Base-by-base conservation (phyloP, 306 rosid genomes). In the Quercus engelmannii region DNA sequence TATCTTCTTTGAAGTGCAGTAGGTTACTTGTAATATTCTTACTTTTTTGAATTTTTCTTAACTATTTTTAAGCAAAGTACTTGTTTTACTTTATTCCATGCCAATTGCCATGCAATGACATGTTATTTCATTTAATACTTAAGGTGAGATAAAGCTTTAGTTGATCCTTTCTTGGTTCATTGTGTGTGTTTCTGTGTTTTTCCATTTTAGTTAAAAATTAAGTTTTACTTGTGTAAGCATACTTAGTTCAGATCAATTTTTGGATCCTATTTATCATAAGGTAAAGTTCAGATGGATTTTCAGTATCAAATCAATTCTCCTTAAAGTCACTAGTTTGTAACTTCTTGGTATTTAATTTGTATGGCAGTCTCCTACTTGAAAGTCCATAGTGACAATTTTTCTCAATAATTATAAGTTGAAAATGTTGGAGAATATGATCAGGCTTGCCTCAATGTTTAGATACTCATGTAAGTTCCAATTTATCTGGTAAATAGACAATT, bases 381-480 rank as follows among this genome's bases (percentile, higher is more conserved):
- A 35, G 59, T 23, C 25, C 46, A 58, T 51, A 13, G n/a, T 33
- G 4, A 38, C 5, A 23, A 17, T 15, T 68, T 35, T 43, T 62
- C 69, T 62, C 75, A 75, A 3, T 79, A 15, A 55, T 79, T 20
- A 31, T 43, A 31, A 55, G 31, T 20, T 14, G 20, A 17, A 23
- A 23, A 26, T 58, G 49, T 74, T 78, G 73, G 21, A 74, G 77
- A 69, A 78, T 68, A 23, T 63, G 75, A 69, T 63, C 55, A 14
- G 23, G 9, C 46, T 33, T 55, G 5, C 68, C 23, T 73, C 11
- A 41, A 41, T 10, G 11, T 41, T 41, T 41, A 41, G 46, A 41
- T 41, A 41, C 46, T 41, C 46, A 8, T 41, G 12, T 8, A 8
- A 41, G 75, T 58, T 55, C 41, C 38, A 55, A 49, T 20, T 17